Evolutionary conservation across 1,284 basidiomycete genomes (phyloP), one percentile per base, ranked within the genome.

Genomic region (Cutaneotrichosporon mucoides): DNA sequence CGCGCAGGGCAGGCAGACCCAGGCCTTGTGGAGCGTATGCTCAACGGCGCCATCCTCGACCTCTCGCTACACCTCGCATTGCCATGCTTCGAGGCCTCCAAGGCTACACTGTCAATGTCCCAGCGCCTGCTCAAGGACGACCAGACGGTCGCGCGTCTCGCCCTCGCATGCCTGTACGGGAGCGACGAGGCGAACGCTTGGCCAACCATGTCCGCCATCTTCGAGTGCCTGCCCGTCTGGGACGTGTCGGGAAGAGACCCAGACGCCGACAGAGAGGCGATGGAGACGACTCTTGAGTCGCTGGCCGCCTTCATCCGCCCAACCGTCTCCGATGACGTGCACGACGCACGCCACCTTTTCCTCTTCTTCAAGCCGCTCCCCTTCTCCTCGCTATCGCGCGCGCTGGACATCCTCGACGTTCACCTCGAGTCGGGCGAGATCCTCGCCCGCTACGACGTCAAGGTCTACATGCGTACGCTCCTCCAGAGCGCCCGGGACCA

Each of bases 211-310:
- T 90, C 87, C 65, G 81, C 82, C 40, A 90, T 96, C 58, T 96
- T 97, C 73, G 93, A 97, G 73, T 96, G 92, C 72, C 81, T 96
- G 46, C 93, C 93, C 0, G 92, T 88, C 7, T 96, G 91, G 91
- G 86, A 88, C 60, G 81, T 86, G 36, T 73, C 82, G 2, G 73
- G 78, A 33, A 81, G 82, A 10, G 83, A 84, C 55, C 82, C 83
- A 42, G 83, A 84, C 53, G 64, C 66, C 7, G 84, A 88, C 57
- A 83, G 82, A 45, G 89, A 90, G 63, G 85, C 86, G 55, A 86
- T 85, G 11, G 86, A 91, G 57, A 88, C 87, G 11, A 93, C 90
- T 0, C 81, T 93, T 48, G 76, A 84, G 6, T 90, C 89, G 9
- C 84, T 95, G 13, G 88, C 88, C 13, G 79, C 84, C 8, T 93